These are phyloP conservation scores for Geopyxis carbonaria DNA, from an alignment of 495 filamentous ascomycete species.

Conservation along the genomic window DNA sequence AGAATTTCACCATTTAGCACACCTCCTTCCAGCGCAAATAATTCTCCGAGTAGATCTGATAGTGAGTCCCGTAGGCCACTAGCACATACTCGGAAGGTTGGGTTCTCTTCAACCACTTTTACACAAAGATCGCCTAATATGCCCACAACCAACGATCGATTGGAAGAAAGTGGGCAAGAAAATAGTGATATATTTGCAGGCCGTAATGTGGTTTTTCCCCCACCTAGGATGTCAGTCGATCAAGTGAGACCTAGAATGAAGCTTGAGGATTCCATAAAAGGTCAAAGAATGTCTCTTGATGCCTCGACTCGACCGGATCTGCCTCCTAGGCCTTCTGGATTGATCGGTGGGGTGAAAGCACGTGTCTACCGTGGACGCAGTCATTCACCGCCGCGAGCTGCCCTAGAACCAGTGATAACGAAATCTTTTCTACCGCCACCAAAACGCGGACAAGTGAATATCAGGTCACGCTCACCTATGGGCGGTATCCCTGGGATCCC, in stretches of 20 bases:
- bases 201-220: slow-evolving; percentile 12
- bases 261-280: slow-evolving; percentile 20
- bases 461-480: slow-evolving; percentile 7
- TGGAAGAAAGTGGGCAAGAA: too few species aligned
- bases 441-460: slow-evolving; percentile 6
- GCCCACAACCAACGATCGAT: too few species aligned
- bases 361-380: slow-evolving; percentile 22
- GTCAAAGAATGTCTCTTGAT: slow-evolving; percentile 18
- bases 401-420: slow-evolving; percentile 5
- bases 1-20: slow-evolving; percentile 75
- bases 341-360: slow-evolving; percentile 16
- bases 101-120: neutral
- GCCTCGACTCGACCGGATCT: slow-evolving; percentile 20
- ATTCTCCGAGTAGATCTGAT: slow-evolving; percentile 27
- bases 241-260: slow-evolving; percentile 17
- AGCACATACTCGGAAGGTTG: neutral
- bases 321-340: slow-evolving; percentile 14
- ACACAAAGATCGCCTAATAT: too few species aligned
- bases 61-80: slow-evolving; percentile 7
- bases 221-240: slow-evolving; percentile 20
- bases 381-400: slow-evolving; percentile 18
- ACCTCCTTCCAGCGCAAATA: slow-evolving; percentile 63
- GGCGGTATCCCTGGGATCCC: neutral
- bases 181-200: neutral
- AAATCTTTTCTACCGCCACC: slow-evolving; percentile 18